phyloP scores from a whole-genome alignment of 495 filamentous ascomycete genomes.

The Articulospora tetracladia region DNA sequence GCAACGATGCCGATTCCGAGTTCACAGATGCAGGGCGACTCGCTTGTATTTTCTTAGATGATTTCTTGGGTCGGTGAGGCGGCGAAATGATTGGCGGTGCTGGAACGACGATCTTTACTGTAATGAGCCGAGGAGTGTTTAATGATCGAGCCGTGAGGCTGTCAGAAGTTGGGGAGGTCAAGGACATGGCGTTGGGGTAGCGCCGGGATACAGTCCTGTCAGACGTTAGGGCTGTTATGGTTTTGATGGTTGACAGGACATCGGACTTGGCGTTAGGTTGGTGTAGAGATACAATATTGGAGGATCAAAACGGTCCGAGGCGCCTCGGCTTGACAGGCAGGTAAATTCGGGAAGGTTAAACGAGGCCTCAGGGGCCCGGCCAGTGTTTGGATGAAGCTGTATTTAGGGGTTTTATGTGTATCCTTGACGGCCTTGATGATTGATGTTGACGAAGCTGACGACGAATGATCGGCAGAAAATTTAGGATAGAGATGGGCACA shows the following conservation, averaged over 20 bases:
- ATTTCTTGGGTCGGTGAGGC: slow-evolving; percentile 22
- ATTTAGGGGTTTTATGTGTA: no score
- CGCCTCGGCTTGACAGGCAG: no score
- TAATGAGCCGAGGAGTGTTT: neutral
- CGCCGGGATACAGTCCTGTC: neutral
- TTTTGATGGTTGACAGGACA: neutral
- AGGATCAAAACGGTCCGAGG: neutral
- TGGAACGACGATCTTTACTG: neutral
- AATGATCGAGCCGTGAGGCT: neutral
- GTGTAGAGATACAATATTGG: neutral
- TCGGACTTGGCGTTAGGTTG: neutral
- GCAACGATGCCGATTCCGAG: neutral
- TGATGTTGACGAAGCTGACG: no score
- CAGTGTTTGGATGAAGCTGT: no score
- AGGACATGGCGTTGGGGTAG: neutral
- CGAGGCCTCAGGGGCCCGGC: no score
- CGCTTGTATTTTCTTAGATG: slow-evolving; percentile 23
- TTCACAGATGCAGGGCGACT: slow-evolving; percentile 21
- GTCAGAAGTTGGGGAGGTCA: neutral
- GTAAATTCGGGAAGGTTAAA: no score
- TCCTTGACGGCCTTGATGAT: no score
- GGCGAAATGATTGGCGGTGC: neutral
- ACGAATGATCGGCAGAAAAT: no score
- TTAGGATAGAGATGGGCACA: no score
- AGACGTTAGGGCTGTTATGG: neutral